Percentiles rank a stretch among this genome's conserved stretches.
These are phyloP conservation scores for Epichloe glyceriae DNA, from an alignment of 2,329 filamentous ascomycete genomes.

Conservation along the genomic window DNA sequence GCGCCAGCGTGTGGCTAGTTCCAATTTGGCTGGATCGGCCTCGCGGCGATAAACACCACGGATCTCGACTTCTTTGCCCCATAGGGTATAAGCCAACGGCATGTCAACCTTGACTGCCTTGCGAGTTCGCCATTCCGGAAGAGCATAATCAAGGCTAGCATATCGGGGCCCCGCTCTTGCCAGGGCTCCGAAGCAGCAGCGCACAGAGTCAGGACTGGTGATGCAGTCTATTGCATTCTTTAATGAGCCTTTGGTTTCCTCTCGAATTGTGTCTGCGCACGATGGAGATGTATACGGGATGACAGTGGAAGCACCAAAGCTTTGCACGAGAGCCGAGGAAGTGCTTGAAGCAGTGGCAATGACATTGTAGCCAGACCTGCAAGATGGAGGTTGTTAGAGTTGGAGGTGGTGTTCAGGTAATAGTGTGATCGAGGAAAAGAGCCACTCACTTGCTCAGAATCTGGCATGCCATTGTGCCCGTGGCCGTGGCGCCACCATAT, in stretches of 20 bases:
- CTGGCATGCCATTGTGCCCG: slow-evolving; percentile 17
- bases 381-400: neutral
- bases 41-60: neutral
- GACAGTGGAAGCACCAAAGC: neutral
- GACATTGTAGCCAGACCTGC: slow-evolving; percentile 1
- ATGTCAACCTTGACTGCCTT: slow-evolving; percentile 47
- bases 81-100: neutral
- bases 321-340: neutral
- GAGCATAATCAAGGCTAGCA: neutral
- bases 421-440: too few relatives aligned
- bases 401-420: too few relatives aligned
- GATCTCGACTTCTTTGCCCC: neutral
- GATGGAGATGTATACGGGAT: neutral
- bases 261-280: neutral
- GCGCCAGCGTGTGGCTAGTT: neutral
- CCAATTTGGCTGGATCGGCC: neutral
- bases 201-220: neutral
- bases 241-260: neutral
- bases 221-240: neutral
- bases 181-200: neutral
- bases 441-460: slow-evolving; percentile 13
- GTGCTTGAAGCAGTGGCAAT: neutral
- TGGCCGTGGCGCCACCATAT: slow-evolving; percentile 17
- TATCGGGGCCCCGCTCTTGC: neutral
- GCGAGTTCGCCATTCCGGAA: neutral